Conservation (phyloP, 768 basidiomycete species). For the Rhizopogon vesiculosus region DNA sequence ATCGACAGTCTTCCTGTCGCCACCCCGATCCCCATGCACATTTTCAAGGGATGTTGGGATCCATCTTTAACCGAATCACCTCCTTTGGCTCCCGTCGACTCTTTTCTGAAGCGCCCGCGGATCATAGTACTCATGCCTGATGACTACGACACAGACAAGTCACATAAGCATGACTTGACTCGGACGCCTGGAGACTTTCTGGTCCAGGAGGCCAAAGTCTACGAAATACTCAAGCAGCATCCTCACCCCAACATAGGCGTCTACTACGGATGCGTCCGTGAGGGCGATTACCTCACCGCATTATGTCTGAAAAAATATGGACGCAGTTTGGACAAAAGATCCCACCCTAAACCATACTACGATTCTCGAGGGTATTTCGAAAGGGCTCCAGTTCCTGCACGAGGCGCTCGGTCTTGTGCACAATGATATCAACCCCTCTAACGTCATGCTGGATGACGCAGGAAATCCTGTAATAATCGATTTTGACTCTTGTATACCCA, state of each 20-base stretch:
- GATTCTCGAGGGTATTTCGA: conserved; percentile 9
- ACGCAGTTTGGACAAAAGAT: background rate
- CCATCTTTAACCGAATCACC: background rate
- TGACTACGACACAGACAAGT: too few species aligned
- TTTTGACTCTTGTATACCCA: conserved; percentile 8
- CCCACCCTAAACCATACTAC: background rate
- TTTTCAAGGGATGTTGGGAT: background rate
- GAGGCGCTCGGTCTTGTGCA: conserved; percentile 7
- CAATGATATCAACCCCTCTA: conserved; percentile 21
- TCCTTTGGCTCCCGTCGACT: background rate
- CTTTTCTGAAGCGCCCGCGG: background rate
- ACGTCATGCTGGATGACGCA: conserved; percentile 20
- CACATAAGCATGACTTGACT: too few species aligned
- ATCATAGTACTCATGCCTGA: too few species aligned
- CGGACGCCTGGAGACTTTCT: background rate
- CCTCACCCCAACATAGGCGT: conserved; percentile 12
- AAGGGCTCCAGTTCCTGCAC: conserved; percentile 19
- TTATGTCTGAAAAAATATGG: conserved; percentile 9
- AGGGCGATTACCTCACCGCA: conserved; percentile 7
- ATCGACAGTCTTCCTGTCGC: background rate
- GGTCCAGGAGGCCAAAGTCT: background rate
- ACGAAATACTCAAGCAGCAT: conserved; percentile 1
- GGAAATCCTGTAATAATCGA: conserved; percentile 20
- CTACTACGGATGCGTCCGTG: conserved; percentile 12
- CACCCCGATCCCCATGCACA: background rate